Conservation (phyloP, 2,329 filamentous ascomycete species). For the Pseudopithomyces chartarum region DNA sequence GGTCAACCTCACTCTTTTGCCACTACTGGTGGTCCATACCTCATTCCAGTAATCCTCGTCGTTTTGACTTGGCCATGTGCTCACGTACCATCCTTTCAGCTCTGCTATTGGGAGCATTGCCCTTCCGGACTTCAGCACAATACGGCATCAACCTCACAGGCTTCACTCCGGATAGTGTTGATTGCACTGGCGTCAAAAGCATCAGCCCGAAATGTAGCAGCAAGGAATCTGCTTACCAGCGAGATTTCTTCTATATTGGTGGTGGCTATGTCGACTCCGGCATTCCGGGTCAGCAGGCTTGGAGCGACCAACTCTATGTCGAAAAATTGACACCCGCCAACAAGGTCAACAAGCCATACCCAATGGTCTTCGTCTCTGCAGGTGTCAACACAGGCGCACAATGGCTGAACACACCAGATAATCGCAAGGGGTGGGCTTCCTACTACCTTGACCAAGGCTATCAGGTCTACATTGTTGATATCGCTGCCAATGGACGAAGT, state of each 20-base stretch:
- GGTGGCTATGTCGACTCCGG: slow-evolving; percentile 21
- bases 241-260: slow-evolving; percentile 33
- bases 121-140: no score
- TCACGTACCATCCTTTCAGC: no score
- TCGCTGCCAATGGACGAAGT: slow-evolving; percentile 51
- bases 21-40: no score
- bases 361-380: slow-evolving; percentile 28
- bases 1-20: no score
- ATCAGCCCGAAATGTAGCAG: slow-evolving; percentile 24
- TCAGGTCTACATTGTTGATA: slow-evolving; percentile 55
- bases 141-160: no score
- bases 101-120: no score
- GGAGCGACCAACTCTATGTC: slow-evolving; percentile 27
- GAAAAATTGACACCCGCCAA: slow-evolving; percentile 24
- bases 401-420: slow-evolving; percentile 52
- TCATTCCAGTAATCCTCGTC: no score
- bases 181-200: slow-evolving; percentile 21
- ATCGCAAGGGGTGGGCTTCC: slow-evolving; percentile 55
- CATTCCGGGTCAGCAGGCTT: slow-evolving; percentile 15
- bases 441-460: slow-evolving; percentile 53
- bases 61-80: no score
- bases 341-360: slow-evolving; percentile 19
- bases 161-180: background rate
- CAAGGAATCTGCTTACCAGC: slow-evolving; percentile 24
- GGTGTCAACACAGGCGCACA: background rate